A percentile compares a stretch with the other conserved stretches of the same genome.
Conservation (phyloP, 78 protist genomes). For the Dictyostelium intermedium region DNA sequence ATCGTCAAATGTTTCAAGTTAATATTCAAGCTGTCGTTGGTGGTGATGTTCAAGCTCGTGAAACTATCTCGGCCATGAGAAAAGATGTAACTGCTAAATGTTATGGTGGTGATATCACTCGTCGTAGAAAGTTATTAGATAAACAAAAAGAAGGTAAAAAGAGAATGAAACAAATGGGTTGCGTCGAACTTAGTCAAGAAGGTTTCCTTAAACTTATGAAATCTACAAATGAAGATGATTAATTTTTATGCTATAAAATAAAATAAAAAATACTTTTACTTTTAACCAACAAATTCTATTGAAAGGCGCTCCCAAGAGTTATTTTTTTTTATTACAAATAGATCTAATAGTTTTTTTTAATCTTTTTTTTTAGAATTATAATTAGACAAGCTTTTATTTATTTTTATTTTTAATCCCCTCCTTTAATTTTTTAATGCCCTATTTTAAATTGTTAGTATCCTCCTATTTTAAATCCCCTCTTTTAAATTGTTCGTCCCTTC, state of each 20-base stretch:
- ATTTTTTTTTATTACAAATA: no score
- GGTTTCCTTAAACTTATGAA: conserved; percentile 66
- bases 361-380: no score
- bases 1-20: conserved; percentile 83
- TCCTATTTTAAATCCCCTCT: no score
- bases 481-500: no score
- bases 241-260: background rate
- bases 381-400: no score
- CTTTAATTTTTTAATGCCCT: no score
- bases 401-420: no score
- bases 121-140: conserved; percentile 90
- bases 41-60: conserved; percentile 83
- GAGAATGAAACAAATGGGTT: conserved; percentile 86
- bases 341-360: no score
- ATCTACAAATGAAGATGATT: conserved; percentile 19
- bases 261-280: no score
- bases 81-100: conserved; percentile 95
- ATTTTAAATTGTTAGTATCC: no score
- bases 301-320: no score
- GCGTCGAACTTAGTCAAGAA: conserved; percentile 87
- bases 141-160: conserved; percentile 96
- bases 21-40: conserved; percentile 89
- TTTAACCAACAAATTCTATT: no score
- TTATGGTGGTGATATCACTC: conserved; percentile 94
- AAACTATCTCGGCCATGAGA: conserved; percentile 85